Base-by-base conservation (phyloP, 2,329 filamentous ascomycete species). In the Sporothrix sp. region DNA sequence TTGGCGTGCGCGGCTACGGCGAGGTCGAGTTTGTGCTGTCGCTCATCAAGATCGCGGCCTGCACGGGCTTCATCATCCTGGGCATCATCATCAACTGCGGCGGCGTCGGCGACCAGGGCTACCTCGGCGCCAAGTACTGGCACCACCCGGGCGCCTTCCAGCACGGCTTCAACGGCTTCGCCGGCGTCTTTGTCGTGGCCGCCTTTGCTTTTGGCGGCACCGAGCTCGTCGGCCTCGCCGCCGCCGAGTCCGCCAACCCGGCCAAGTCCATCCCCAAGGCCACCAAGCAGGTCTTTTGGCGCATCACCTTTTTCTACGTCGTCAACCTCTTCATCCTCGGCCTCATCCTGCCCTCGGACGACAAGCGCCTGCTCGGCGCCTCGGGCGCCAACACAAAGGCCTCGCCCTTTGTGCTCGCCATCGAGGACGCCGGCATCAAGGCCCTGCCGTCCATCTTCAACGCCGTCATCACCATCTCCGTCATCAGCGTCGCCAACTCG, bases 21-120 rank as follows among this genome's bases (percentile, higher is more conserved):
- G 76, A 75, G 65, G 74, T 80, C 55, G 79, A 82, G 58, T 82
- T 81, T 55, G 53, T 75, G 21, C 71, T 82, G 18, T 71, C 70
- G 55, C 66, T 74, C 51, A 70, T 82, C 61, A 82, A 82, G 62
- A 70, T 82, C 57, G 59, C 66, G 11, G 76, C 79, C 40, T 74
- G 75, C 58, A 66, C 75, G 9, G 81, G 79, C 5, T 84, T 84
- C 62, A 84, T 84, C 61, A 72, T 85, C 56, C 66, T 83, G 23
- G 79, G 75, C 39, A 79, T 82, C 49, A 64, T 81, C 51, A 72
- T 82, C 59, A 72, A 79, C 61, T 70, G 67, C 49, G 79, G 78
- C 38, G 79, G 75, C 47, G 76, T 75, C 21, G 75, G 76, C 52
- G 61, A 71, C 54, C 65, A 72, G 57, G 74, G 76, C 33, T 80